phyloP scores from a whole-genome alignment of 208 protist genomes.

The Trypanosoma vivax region DNA sequence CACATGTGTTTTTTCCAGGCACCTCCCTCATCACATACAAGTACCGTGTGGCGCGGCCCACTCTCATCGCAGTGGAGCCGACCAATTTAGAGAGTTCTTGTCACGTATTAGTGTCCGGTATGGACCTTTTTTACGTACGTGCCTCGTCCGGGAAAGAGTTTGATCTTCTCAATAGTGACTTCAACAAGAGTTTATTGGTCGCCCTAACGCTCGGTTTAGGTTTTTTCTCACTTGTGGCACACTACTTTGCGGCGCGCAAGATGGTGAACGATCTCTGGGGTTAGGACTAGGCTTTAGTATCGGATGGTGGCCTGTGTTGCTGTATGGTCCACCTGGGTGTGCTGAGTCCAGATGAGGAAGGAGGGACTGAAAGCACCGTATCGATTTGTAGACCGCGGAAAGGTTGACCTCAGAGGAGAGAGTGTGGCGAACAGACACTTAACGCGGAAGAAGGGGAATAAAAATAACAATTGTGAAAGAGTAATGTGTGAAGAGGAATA shows the following conservation, averaged over 20 bases:
- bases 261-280: conserved; percentile 56
- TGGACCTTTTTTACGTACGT: conserved; percentile 89
- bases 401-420: no score
- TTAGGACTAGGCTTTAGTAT: conserved; percentile 18
- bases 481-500: no score
- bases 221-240: conserved; percentile 45
- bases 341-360: no score
- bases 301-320: no score
- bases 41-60: conserved; percentile 52
- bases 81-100: conserved; percentile 83
- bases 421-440: no score
- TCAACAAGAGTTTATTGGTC: conserved; percentile 83
- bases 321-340: no score
- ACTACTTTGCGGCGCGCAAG: conserved; percentile 73
- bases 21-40: conserved; percentile 54
- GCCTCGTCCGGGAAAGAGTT: conserved; percentile 83
- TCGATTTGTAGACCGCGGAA: no score
- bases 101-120: conserved; percentile 73
- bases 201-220: conserved; percentile 53
- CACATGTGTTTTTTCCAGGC: conserved; percentile 68
- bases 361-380: no score
- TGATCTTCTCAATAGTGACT: conserved; percentile 89
- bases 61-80: conserved; percentile 51
- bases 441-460: no score
- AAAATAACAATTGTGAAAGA: no score